A percentile compares a stretch with the other conserved stretches of the same genome.
Conservation (phyloP, 257 asterid genomes). For the Ocimum tenuiflorum region DNA sequence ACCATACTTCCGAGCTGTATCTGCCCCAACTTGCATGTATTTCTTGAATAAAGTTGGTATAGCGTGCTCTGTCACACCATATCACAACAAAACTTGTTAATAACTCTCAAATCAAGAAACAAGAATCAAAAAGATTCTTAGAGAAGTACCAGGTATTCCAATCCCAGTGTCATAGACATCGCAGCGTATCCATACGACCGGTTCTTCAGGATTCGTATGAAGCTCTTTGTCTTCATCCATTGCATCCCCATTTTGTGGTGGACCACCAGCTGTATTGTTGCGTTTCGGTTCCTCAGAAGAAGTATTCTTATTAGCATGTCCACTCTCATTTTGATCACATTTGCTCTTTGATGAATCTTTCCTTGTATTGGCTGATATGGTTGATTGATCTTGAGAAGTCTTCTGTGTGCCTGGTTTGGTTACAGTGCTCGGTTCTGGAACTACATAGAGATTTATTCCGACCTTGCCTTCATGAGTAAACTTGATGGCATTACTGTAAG, state of each 20-base stretch:
- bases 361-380: not conserved
- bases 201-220: slow-evolving; percentile 31
- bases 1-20: slow-evolving; percentile 89
- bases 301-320: slow-evolving; percentile 9
- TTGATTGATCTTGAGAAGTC: slow-evolving; percentile 8
- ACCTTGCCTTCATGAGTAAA: slow-evolving; percentile 92
- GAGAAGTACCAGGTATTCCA: slow-evolving; percentile 72
- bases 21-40: slow-evolving; percentile 92
- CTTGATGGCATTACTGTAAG: slow-evolving; percentile 76
- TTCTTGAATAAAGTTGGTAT: slow-evolving; percentile 75
- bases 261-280: slow-evolving; percentile 20
- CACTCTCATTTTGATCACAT: not conserved
- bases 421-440: slow-evolving; percentile 33
- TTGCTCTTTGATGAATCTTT: slow-evolving; percentile 26
- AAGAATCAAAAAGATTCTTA: not conserved
- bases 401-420: slow-evolving; percentile 22
- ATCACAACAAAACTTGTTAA: not conserved
- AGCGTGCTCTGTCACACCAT: slow-evolving; percentile 48
- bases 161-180: slow-evolving; percentile 87
- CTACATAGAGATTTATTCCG: slow-evolving; percentile 66
- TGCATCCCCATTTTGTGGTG: slow-evolving; percentile 21
- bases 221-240: slow-evolving; percentile 31
- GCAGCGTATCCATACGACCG: slow-evolving; percentile 69
- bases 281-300: slow-evolving; percentile 8
- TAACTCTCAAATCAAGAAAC: not conserved